Base-by-base conservation (phyloP, 139 green algal genomes). In the Choricystis sp. region DNA sequence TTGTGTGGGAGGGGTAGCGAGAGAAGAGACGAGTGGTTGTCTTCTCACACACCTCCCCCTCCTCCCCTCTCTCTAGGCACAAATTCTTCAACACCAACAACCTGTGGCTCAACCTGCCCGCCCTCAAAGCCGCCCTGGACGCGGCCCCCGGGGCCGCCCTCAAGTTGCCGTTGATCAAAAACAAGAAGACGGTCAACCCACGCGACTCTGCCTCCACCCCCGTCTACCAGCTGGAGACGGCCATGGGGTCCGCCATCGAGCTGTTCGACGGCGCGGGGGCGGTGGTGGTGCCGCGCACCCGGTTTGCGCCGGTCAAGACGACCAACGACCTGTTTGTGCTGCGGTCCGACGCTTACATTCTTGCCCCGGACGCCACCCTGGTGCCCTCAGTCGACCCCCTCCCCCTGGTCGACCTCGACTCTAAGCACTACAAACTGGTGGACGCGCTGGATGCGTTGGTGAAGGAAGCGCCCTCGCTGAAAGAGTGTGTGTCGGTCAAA, bases 11-110 rank as follows among this genome's bases (percentile, higher is more conserved):
- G n/a, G n/a, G n/a, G n/a, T n/a, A n/a, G n/a, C n/a, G n/a, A n/a
- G n/a, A n/a, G n/a, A n/a, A n/a, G n/a, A n/a, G n/a, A n/a, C n/a
- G n/a, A n/a, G n/a, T n/a, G n/a, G n/a, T n/a, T n/a, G n/a, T n/a
- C n/a, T n/a, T n/a, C n/a, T 5, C 26, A 3, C 59, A 21, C 23
- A 9, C 56, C 56, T 2, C 19, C 3, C 27, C 2, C 27, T n/a
- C 31, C 23, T 3, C 23, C 21, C 26, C n/a, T 31, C 40, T 30
- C 24, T 57, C 29, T 75, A 81, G 72, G 74, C 81, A 88, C 81
- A 80, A 77, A 29, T 96, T 86, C 79, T 96, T 96, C 83, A 96
- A 96, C 84, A 95, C 88, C 62, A 96, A 95, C 83, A 96, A 96
- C 78, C 69, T 96, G 65, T 96, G 88, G 86, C 74, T 94, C 19